These are phyloP conservation scores for Solanum etuberosum DNA, from an alignment of 257 asterid species.

Conservation along the genomic window DNA sequence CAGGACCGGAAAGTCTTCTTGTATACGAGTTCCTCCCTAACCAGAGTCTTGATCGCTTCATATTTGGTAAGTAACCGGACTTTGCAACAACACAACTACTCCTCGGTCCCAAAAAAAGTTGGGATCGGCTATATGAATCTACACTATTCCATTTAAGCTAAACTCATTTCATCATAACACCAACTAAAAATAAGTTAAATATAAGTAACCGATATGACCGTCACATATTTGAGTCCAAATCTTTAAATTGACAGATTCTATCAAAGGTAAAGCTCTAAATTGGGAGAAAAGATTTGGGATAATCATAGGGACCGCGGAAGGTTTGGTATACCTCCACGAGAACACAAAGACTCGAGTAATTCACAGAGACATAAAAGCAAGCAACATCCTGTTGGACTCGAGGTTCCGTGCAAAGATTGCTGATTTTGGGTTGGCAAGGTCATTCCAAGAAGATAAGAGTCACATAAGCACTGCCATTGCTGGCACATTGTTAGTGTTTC, in stretches of 20 bases:
- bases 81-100: background rate
- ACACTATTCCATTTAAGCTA: background rate
- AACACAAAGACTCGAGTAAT: conserved; percentile 21
- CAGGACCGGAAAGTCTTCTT: conserved; percentile 22
- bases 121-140: background rate
- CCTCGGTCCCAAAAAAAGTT: background rate
- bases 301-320: conserved; percentile 30
- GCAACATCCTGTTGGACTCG: conserved; percentile 32
- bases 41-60: conserved; percentile 18
- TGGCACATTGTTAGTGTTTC: conserved; percentile 25
- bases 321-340: conserved; percentile 36
- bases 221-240: background rate
- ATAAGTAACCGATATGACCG: background rate
- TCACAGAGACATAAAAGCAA: conserved; percentile 37
- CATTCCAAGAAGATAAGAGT: conserved; percentile 40
- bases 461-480: conserved; percentile 42
- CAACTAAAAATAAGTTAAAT: background rate
- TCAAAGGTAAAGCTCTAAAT: conserved; percentile 20
- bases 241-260: conserved; percentile 11
- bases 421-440: conserved; percentile 42
- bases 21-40: conserved; percentile 17
- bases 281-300: conserved; percentile 41
- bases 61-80: conserved; percentile 14
- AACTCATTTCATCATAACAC: background rate
- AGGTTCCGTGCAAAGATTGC: conserved; percentile 28